These are phyloP conservation scores for Mortierella hygrophila DNA, from an alignment of 192 early-diverging fungal genomes.

Conservation along the genomic window DNA sequence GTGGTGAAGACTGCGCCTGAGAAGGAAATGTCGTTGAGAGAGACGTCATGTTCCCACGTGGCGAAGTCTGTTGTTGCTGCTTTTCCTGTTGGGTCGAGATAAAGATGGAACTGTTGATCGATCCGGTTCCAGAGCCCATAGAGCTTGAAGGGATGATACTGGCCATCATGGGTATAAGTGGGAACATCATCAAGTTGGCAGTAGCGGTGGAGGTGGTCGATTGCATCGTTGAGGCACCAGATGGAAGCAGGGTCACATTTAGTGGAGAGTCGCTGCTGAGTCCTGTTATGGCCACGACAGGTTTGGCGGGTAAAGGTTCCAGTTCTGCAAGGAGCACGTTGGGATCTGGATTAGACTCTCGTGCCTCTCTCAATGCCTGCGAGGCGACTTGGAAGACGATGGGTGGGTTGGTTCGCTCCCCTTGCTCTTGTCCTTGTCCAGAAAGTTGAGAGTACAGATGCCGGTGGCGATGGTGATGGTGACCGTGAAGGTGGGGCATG, in stretches of 20 bases:
- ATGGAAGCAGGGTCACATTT: background rate
- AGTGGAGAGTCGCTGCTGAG: background rate
- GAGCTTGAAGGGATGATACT: background rate
- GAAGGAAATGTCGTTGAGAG: background rate
- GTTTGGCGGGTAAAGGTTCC: slow-evolving; percentile 27
- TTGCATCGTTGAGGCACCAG: background rate
- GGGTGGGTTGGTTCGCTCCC: background rate
- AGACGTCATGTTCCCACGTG: background rate
- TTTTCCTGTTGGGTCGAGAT: background rate
- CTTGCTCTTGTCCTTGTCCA: background rate
- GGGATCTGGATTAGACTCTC: slow-evolving; percentile 14
- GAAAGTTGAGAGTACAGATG: background rate
- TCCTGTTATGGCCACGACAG: slow-evolving; percentile 15
- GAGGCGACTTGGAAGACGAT: background rate
- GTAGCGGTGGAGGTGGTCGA: background rate
- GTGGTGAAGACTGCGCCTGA: background rate
- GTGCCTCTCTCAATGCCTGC: slow-evolving; percentile 22
- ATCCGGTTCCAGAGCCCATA: background rate
- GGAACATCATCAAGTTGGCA: slow-evolving; percentile 3
- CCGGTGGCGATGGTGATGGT: background rate
- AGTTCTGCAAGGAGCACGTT: slow-evolving; percentile 27
- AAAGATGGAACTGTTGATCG: background rate
- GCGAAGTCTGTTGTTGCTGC: background rate
- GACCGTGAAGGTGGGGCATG: slow-evolving; percentile 17
- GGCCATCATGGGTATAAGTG: background rate